Percentiles rank a stretch among this genome's conserved stretches.
Conservation (phyloP, 2,329 filamentous ascomycete species). For the Penicillium italicum region DNA sequence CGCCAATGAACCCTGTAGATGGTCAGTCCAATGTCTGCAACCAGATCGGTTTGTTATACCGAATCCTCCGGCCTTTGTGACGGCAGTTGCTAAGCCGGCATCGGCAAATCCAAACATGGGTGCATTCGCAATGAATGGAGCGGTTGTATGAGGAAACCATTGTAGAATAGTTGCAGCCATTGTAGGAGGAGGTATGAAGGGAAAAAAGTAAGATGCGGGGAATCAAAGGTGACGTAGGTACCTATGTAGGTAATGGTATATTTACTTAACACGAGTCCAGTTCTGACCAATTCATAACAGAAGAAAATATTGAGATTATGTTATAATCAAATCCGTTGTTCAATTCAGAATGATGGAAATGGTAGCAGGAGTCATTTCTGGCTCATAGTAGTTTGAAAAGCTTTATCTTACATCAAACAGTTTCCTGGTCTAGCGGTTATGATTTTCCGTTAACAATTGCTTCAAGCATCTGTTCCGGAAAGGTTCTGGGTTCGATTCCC, state of each 20-base stretch:
- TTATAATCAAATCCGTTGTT: no score
- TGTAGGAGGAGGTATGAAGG: background rate
- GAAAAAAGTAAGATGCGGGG: background rate
- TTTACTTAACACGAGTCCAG: background rate
- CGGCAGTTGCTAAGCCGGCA: conserved; percentile 12
- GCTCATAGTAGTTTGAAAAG: background rate
- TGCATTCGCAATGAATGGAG: conserved; percentile 24
- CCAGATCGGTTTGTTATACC: conserved; percentile 7
- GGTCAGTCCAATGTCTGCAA: background rate
- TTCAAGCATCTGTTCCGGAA: conserved; percentile 7
- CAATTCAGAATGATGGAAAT: no score
- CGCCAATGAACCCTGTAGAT: conserved; percentile 20
- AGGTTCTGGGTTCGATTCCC: conserved; percentile 14
- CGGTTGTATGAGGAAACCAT: conserved; percentile 18
- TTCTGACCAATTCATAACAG: background rate
- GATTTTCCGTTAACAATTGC: conserved; percentile 14
- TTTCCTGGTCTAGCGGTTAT: conserved; percentile 15
- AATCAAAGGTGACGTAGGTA: background rate
- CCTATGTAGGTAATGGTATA: background rate
- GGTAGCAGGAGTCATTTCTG: background rate
- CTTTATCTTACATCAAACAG: background rate
- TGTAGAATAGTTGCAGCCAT: conserved; percentile 5
- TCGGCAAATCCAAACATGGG: conserved; percentile 25
- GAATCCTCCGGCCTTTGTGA: conserved; percentile 19
- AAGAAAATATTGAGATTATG: background rate